Evolutionary conservation across 1,284 basidiomycete genomes (phyloP).

Genomic region (Puccinia coronata): DNA sequence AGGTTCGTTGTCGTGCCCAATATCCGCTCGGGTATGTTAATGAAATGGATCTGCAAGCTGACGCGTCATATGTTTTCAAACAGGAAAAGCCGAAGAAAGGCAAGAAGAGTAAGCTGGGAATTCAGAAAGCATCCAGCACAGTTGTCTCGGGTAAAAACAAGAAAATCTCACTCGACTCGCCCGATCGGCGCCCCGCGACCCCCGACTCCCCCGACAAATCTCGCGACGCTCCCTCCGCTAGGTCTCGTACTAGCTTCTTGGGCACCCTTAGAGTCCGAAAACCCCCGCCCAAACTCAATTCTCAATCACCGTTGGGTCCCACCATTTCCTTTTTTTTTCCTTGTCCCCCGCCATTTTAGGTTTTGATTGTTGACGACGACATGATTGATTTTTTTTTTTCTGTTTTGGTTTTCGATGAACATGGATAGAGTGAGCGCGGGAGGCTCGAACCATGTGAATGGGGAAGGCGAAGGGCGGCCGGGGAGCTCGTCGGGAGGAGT

Average conservation of each 20-base stretch:
- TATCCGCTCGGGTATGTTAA: not conserved
- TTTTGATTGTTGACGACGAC: not conserved
- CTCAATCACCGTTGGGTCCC: slow-evolving; percentile 18
- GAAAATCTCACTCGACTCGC: not conserved
- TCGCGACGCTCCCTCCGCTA: not conserved
- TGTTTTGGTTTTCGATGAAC: not conserved
- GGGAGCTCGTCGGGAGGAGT: slow-evolving; percentile 3
- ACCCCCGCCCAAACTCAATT: slow-evolving; percentile 23
- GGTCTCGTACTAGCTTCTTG: slow-evolving; percentile 40
- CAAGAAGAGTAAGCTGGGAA: slow-evolving; percentile 9
- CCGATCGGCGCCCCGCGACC: not conserved
- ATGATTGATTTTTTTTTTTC: too few relatives aligned
- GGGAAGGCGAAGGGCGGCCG: not conserved
- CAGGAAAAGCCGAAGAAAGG: slow-evolving; percentile 20
- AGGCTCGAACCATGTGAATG: not conserved
- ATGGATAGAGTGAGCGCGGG: not conserved
- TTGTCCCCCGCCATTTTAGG: not conserved
- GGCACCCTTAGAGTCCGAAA: slow-evolving; percentile 33
- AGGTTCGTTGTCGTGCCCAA: not conserved
- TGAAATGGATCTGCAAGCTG: not conserved
- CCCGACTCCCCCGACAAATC: slow-evolving; percentile 17
- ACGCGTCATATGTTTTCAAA: not conserved
- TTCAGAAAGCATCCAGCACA: slow-evolving; percentile 11
- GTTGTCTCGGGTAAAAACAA: slow-evolving; percentile 2
- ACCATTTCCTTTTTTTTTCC: not conserved